phyloP scores from a whole-genome alignment of 192 early-diverging fungal species.

The Diversispora epigaea region DNA sequence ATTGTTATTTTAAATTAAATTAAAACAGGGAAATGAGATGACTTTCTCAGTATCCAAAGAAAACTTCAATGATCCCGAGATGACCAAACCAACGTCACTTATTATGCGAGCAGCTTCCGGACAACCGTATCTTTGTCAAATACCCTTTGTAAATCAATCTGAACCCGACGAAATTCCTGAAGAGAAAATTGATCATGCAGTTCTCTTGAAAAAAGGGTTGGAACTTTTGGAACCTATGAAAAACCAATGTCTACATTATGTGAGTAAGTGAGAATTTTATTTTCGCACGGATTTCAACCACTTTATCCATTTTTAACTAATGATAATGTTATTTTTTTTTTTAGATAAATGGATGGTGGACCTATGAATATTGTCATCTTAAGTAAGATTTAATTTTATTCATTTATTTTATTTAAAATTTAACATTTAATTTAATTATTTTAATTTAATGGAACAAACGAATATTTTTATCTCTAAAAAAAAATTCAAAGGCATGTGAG shows the following conservation, averaged over 20 bases:
- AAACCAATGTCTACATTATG: conserved; percentile 51
- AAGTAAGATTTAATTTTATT: not conserved
- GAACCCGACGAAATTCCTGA: conserved; percentile 24
- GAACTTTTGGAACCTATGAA: conserved; percentile 54
- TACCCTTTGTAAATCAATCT: conserved; percentile 44
- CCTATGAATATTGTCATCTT: conserved; percentile 84
- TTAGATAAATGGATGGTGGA: conserved; percentile 62
- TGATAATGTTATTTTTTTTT: conserved; percentile 12
- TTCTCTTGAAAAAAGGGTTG: conserved; percentile 54
- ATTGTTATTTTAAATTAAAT: no score
- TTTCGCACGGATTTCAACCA: not conserved
- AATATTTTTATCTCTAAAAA: not conserved
- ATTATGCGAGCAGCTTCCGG: conserved; percentile 46
- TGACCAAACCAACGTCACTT: conserved; percentile 27
- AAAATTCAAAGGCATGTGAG: conserved; percentile 43
- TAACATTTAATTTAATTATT: not conserved
- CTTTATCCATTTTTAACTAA: not conserved
- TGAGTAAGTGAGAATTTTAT: conserved; percentile 26
- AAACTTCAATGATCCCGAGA: not conserved
- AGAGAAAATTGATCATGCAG: conserved; percentile 39
- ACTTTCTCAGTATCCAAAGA: not conserved
- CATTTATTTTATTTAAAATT: not conserved
- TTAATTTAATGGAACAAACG: not conserved
- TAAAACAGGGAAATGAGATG: not conserved
- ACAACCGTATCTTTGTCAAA: conserved; percentile 53